Percentiles rank a stretch among this genome's conserved stretches.
These are phyloP conservation scores for Cystobasidium slooffiae DNA, from an alignment of 1,284 basidiomycete species.

Conservation along the genomic window DNA sequence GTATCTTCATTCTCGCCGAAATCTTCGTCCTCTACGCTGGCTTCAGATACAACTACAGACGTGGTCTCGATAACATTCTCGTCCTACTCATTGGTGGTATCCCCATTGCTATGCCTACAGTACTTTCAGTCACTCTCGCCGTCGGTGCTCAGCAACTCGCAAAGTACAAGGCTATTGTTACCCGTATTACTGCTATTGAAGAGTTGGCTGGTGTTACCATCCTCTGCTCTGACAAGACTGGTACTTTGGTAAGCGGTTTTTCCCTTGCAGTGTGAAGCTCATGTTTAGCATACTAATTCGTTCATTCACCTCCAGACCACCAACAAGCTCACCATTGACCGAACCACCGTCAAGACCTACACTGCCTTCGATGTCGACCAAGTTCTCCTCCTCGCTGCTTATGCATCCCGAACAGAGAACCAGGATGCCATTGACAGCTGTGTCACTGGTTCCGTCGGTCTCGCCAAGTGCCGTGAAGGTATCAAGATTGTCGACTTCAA, in stretches of 20 bases:
- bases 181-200: slow-evolving; percentile 96
- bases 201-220: slow-evolving; percentile 96
- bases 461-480: slow-evolving; percentile 76
- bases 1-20: slow-evolving; percentile 61
- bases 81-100: slow-evolving; percentile 98
- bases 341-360: slow-evolving; percentile 88
- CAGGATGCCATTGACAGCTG: slow-evolving; percentile 95
- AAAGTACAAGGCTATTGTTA: slow-evolving; percentile 98
- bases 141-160: slow-evolving; percentile 97
- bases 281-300: too few species aligned
- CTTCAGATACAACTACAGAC: slow-evolving; percentile 76
- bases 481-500: slow-evolving; percentile 98
- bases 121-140: slow-evolving; percentile 92
- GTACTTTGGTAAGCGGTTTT: slow-evolving; percentile 14
- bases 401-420: slow-evolving; percentile 97
- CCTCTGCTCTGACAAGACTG: slow-evolving; percentile 58
- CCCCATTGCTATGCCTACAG: slow-evolving; percentile 97
- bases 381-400: slow-evolving; percentile 89
- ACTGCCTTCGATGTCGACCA: slow-evolving; percentile 85
- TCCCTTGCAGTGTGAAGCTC: too few species aligned
- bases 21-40: slow-evolving; percentile 80
- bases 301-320: slow-evolving; percentile 68
- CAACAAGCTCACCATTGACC: slow-evolving; percentile 98
- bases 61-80: slow-evolving; percentile 93
- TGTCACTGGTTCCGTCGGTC: slow-evolving; percentile 77